Percentiles rank a stretch among this genome's conserved stretches.
These are phyloP conservation scores for Moesziomyces globuligerus DNA, from an alignment of 1,284 basidiomycete species.

Conservation along the genomic window DNA sequence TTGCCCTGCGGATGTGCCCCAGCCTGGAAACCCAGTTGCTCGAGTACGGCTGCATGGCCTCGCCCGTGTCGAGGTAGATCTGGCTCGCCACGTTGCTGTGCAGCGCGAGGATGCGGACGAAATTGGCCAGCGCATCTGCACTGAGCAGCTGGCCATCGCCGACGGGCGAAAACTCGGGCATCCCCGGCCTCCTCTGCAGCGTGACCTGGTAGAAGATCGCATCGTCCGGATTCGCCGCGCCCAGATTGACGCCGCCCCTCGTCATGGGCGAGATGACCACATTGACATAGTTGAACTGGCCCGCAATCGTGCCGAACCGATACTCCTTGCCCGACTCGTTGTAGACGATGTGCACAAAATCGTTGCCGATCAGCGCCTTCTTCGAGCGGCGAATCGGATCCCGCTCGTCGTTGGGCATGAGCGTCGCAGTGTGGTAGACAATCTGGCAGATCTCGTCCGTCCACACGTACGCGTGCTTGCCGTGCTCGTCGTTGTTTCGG, in stretches of 20 bases:
- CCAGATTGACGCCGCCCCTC: slow-evolving; percentile 54
- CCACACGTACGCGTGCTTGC: slow-evolving; percentile 81
- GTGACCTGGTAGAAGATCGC: slow-evolving; percentile 63
- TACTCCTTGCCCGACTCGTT: slow-evolving; percentile 77
- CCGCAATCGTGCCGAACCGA: slow-evolving; percentile 86
- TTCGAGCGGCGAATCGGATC: slow-evolving; percentile 57
- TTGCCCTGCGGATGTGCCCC: slow-evolving; percentile 44
- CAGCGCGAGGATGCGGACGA: slow-evolving; percentile 63
- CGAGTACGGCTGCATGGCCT: slow-evolving; percentile 61
- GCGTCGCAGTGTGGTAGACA: slow-evolving; percentile 92
- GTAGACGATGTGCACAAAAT: slow-evolving; percentile 79
- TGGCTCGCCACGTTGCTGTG: slow-evolving; percentile 64
- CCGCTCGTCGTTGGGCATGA: slow-evolving; percentile 79
- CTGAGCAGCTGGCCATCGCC: slow-evolving; percentile 63
- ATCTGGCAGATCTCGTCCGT: slow-evolving; percentile 97
- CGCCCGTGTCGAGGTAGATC: slow-evolving; percentile 64
- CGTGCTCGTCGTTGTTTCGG: slow-evolving; percentile 81
- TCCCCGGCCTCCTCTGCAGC: slow-evolving; percentile 58
- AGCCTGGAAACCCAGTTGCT: slow-evolving; percentile 62
- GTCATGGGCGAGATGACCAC: slow-evolving; percentile 78
- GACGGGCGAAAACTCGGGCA: slow-evolving; percentile 64
- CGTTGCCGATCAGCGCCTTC: slow-evolving; percentile 67
- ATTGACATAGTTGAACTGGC: slow-evolving; percentile 97
- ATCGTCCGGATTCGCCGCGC: slow-evolving; percentile 60
- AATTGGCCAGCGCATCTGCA: slow-evolving; percentile 54